Evolutionary conservation across 306 rosid genomes (phyloP), one percentile per base, ranked within the genome.

Genomic region (Pueraria montana): DNA sequence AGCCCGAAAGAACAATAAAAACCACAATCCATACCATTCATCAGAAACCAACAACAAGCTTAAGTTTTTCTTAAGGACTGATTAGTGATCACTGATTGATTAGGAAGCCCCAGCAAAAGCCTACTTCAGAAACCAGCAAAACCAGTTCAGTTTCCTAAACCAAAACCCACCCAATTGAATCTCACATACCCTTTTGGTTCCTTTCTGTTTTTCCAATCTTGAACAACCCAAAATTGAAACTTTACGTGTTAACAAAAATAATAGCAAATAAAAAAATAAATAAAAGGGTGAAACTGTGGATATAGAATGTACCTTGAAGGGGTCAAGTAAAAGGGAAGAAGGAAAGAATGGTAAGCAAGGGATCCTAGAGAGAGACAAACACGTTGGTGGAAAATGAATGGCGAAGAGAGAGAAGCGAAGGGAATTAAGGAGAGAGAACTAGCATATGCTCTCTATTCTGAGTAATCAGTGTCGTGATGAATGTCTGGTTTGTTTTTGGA

Each of bases 271-370:
- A 45, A 66, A 2, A 40, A 14, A 6, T 11, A 6, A 9, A 55
- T 43, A 46, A 66, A 66, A 52, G 71, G 14, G 30, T 13, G 49
- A 59, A 81, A 67, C 45, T 11, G 40, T 16, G 8, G 52, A 49
- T 11, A 42, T 10, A 64, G 34, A 64, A 45, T 13, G 77, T 24
- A 84, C 87, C 84, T 74, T 66, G 65, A 75, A 75, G 63, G 38
- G 5, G 26, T 53, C 20, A 40, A 66, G 40, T 26, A 71, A 42
- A 59, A 24, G 18, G n/a, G 42, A 6, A 55, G 78, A 62, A 38
- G 16, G 71, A 52, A 63, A 40, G 36, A 38, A 72, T 38, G 68
- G 62, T 16, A 38, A 40, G 34, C 65, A 76, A 68, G 45, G 66
- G 46, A 84, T 21, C 36, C 8, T 17, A 38, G 43, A 63, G 43